A percentile compares a stretch with the other conserved stretches of the same genome.
phyloP scores from a whole-genome alignment of 2,329 filamentous ascomycete species.

The Trichoderma sp. region DNA sequence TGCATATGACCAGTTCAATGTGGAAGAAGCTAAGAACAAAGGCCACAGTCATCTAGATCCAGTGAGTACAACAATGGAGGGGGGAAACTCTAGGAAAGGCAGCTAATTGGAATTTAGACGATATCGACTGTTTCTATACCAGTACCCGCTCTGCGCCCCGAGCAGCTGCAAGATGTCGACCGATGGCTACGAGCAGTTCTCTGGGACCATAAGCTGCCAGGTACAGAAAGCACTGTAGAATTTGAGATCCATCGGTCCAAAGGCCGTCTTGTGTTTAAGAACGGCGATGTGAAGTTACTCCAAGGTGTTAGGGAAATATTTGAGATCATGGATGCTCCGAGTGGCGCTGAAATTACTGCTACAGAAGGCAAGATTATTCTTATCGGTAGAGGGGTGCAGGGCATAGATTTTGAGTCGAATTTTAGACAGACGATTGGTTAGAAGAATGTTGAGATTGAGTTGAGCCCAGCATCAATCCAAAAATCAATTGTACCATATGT shows the following conservation, averaged over 20 bases:
- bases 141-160: constrained; percentile 61
- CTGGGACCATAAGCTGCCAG: constrained; percentile 74
- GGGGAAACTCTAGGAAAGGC: not conserved
- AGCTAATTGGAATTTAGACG: constrained; percentile 53
- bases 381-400: constrained; percentile 61
- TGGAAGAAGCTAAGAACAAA: constrained; percentile 71
- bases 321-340: constrained; percentile 74
- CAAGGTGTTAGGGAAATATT: constrained; percentile 95
- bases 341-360: constrained; percentile 37
- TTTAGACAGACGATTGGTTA: constrained; percentile 39
- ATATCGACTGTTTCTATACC: constrained; percentile 82
- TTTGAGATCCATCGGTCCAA: constrained; percentile 91
- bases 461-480: not conserved
- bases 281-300: constrained; percentile 73
- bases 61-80: constrained; percentile 51
- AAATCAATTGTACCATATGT: not conserved
- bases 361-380: constrained; percentile 63
- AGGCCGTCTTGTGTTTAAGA: constrained; percentile 69
- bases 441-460: not conserved
- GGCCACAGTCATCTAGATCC: constrained; percentile 92
- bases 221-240: constrained; percentile 39
- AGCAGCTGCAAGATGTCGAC: constrained; percentile 69
- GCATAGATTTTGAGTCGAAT: constrained; percentile 57
- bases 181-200: constrained; percentile 80
- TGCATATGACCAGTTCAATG: constrained; percentile 83